These are phyloP conservation scores for Rutidosis leptorrhynchoides DNA, from an alignment of 129 eudicot species.

Conservation along the genomic window DNA sequence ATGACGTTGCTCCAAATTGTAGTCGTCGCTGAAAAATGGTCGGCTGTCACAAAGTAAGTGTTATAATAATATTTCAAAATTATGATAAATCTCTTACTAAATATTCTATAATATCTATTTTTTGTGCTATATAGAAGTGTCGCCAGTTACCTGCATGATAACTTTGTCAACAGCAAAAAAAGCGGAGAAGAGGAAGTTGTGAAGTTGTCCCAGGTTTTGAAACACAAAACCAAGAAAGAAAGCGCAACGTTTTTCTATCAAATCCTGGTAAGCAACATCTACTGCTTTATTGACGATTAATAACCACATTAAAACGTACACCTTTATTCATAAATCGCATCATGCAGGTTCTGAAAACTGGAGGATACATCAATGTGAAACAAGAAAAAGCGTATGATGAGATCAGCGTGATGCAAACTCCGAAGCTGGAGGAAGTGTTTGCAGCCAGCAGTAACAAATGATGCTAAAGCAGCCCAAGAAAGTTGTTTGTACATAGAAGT, in stretches of 20 bases:
- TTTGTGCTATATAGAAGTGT: constrained; percentile 43
- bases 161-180: constrained; percentile 30
- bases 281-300: not conserved
- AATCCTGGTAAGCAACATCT: constrained; percentile 53
- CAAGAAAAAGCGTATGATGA: constrained; percentile 58
- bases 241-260: constrained; percentile 72
- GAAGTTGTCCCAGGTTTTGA: constrained; percentile 47
- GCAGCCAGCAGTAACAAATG: constrained; percentile 18
- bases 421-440: constrained; percentile 35
- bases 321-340: not conserved
- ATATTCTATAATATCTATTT: not conserved
- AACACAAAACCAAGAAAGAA: constrained; percentile 53
- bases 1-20: not conserved
- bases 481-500: constrained; percentile 28
- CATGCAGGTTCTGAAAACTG: constrained; percentile 47
- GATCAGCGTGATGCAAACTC: constrained; percentile 43
- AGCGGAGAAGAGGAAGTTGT: constrained; percentile 42
- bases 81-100: not conserved
- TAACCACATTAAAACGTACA: not conserved
- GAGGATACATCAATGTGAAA: constrained; percentile 51
- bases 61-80: not conserved
- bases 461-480: constrained; percentile 3
- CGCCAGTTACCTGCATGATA: constrained; percentile 37
- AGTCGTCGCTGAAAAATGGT: constrained; percentile 50
- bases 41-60: constrained; percentile 60